Evolutionary conservation across 148 eudicot species (phyloP).

Genomic region (Polygonum aviculare): DNA sequence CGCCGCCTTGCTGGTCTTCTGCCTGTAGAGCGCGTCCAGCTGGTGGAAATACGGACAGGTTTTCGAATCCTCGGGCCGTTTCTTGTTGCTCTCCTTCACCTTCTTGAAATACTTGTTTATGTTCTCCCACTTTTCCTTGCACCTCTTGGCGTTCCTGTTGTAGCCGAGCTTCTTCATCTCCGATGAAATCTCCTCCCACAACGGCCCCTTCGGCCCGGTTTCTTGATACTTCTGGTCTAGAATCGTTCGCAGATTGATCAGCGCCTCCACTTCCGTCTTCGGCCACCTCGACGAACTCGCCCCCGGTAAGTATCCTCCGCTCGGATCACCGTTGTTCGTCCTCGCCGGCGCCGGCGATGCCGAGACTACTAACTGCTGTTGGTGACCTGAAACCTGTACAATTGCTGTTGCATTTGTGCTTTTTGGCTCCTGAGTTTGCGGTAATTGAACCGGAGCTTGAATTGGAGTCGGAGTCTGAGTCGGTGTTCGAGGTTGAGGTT

Average conservation of each 20-base stretch:
- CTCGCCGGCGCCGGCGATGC: constrained; percentile 17
- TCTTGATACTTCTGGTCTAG: constrained; percentile 70
- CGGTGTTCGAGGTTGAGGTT: neutral
- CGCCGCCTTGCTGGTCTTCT: constrained; percentile 4
- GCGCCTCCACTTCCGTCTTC: constrained; percentile 60
- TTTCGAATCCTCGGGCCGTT: constrained; percentile 70
- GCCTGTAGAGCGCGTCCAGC: constrained; percentile 53
- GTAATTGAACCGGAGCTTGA: neutral
- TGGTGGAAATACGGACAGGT: constrained; percentile 88
- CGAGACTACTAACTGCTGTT: constrained; percentile 3
- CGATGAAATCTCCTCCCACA: constrained; percentile 79
- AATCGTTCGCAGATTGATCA: constrained; percentile 51
- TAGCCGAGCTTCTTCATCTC: constrained; percentile 59
- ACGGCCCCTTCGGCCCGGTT: constrained; percentile 66
- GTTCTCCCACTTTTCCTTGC: constrained; percentile 96
- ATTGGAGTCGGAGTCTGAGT: neutral
- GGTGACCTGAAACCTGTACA: constrained; percentile 9
- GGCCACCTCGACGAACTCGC: constrained; percentile 74
- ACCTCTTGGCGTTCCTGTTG: constrained; percentile 60
- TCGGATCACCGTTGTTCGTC: constrained; percentile 8
- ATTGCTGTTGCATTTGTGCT: neutral
- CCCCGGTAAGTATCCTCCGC: neutral
- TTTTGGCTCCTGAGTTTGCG: constrained; percentile 13
- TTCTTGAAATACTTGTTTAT: constrained; percentile 94
- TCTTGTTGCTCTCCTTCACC: constrained; percentile 77